Evolutionary conservation across 2,329 filamentous ascomycete genomes (phyloP), one percentile per base, ranked within the genome.

Genomic region (Penicillium olsonii): DNA sequence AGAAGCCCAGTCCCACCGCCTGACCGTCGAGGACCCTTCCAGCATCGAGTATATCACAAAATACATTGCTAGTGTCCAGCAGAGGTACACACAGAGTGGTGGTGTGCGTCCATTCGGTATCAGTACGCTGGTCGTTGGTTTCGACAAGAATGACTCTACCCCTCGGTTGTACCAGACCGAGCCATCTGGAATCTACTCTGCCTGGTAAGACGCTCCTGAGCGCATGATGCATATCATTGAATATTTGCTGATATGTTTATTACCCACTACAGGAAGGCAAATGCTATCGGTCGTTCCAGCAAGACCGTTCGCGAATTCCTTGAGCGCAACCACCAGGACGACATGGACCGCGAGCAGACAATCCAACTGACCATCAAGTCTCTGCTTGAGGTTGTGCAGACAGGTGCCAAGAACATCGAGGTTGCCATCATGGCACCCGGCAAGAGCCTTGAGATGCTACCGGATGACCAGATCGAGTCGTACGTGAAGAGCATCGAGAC

Each of bases 1-100:
- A 75, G 94, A 99, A 78, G 92, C 94, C 41, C 94, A 99, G 77
- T 96, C 91, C 63, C 94, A 99, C 78, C 88, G 94, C 58, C 80
- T 99, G 64, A 97, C 94, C 4, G 91, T 99, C 51, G 94, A 99
- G 73, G 95, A 99, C 71, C 92, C 94, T 48, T 90, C 95, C 60
- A 92, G 90, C 55, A 95, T 99, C 74, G 94, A 99, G 78, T 99
- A 99, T 81, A 96, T 99, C 70, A 97, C 94, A 67, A 97, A 99
- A 80, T 96, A 97, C 68, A 88, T 99, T 57, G 94, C 94, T 45
- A 90, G 92, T 49, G 94, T 99, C 62, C 94, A 99, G 81, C 94
- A 99, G 80, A 85, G 91, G 74, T 99, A 99, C 81, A 99, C 94
- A 40, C 94, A 99, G 80, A 95, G 91, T 68, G 94, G 94, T 78